Evolutionary conservation across 176 grass and related monocot species (phyloP).

Genomic region (Raddia guianensis): DNA sequence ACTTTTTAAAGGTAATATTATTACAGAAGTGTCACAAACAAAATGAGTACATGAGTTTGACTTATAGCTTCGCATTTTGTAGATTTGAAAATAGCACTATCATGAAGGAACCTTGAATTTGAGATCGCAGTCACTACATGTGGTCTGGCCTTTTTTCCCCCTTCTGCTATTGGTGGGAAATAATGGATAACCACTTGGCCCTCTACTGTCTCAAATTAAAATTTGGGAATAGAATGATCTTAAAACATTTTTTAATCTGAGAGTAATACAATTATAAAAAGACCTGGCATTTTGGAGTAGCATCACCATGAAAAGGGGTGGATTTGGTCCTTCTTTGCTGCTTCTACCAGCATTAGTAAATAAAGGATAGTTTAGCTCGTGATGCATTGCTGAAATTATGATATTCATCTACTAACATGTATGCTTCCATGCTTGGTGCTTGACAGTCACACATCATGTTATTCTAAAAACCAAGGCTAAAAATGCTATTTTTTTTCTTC

Average conservation of each 20-base stretch:
- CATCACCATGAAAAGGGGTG: neutral
- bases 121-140: neutral
- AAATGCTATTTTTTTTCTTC: neutral
- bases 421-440: neutral
- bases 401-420: neutral
- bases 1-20: neutral
- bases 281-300: too few species aligned
- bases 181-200: neutral
- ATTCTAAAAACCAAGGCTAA: constrained; percentile 2
- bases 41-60: too few species aligned
- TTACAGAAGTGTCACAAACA: too few species aligned
- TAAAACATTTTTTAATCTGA: neutral
- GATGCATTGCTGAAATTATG: neutral
- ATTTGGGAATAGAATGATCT: constrained; percentile 18
- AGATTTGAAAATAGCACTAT: neutral
- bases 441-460: neutral
- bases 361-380: neutral
- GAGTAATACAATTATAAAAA: neutral
- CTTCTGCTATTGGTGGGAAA: neutral
- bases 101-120: neutral
- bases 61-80: too few species aligned
- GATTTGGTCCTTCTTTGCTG: neutral
- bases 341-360: neutral
- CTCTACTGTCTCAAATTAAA: neutral
- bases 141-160: neutral